Conservation (phyloP, 257 asterid species). For the Plantago elongata region DNA sequence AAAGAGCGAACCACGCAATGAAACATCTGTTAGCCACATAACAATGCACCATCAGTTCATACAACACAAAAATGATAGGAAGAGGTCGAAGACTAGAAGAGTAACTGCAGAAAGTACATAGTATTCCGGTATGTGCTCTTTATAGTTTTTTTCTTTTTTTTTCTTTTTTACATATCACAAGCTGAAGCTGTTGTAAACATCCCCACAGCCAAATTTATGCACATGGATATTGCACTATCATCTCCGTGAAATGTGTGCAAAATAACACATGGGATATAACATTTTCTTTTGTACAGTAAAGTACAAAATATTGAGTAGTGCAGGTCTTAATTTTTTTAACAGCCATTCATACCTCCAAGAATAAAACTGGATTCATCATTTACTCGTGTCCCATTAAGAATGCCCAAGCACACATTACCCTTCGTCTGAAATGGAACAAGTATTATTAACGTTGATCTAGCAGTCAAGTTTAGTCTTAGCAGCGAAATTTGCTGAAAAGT, state of each 20-base stretch:
- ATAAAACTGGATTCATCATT: conserved; percentile 53
- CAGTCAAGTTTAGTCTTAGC: background rate
- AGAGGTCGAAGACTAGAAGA: background rate
- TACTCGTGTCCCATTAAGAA: conserved; percentile 56
- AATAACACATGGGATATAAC: no score
- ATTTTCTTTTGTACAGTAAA: no score
- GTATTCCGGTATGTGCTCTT: no score
- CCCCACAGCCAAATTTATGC: background rate
- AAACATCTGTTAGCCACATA: conserved; percentile 43
- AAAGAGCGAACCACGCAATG: conserved; percentile 53
- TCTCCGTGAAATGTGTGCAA: background rate
- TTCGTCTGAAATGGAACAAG: conserved; percentile 35
- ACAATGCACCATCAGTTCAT: conserved; percentile 11
- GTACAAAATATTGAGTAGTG: no score
- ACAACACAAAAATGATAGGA: background rate
- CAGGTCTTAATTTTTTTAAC: no score
- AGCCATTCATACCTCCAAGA: conserved; percentile 55
- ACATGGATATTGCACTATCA: background rate
- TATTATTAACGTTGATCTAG: background rate
- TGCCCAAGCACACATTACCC: conserved; percentile 72
- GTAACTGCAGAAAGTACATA: background rate
- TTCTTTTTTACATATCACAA: no score
- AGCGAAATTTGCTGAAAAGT: conserved; percentile 1
- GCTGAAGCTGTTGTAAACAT: background rate
- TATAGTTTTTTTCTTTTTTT: no score